Conservation (phyloP, 108 stramenopile species). For the Aurantiochytrium sp. region DNA sequence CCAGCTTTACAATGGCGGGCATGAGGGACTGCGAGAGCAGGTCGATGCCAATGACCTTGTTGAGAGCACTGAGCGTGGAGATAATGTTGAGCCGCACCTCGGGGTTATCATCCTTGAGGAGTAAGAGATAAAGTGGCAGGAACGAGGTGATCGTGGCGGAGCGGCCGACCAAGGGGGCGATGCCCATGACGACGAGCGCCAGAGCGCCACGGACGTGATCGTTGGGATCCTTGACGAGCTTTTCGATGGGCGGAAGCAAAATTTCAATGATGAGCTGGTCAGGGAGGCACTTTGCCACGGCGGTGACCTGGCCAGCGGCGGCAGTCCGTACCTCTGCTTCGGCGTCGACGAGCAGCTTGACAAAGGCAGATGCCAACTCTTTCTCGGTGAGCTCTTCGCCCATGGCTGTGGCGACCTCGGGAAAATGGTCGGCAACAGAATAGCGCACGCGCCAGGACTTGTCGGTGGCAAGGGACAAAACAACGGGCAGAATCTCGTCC, state of each 20-base stretch:
- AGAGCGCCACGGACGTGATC: slow-evolving; percentile 68
- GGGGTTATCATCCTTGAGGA: slow-evolving; percentile 65
- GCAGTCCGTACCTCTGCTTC: slow-evolving; percentile 90
- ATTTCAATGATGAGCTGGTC: not conserved
- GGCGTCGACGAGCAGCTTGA: slow-evolving; percentile 73
- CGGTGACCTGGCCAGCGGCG: slow-evolving; percentile 71
- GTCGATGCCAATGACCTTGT: slow-evolving; percentile 87
- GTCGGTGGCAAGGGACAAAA: not conserved
- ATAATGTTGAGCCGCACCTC: slow-evolving; percentile 84
- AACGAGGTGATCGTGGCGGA: slow-evolving; percentile 75
- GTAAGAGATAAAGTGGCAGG: slow-evolving; percentile 81
- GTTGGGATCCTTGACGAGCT: slow-evolving; percentile 34
- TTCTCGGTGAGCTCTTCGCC: not conserved
- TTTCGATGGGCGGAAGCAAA: slow-evolving; percentile 33
- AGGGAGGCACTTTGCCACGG: slow-evolving; percentile 46
- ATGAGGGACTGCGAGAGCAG: slow-evolving; percentile 80
- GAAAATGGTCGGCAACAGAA: not conserved
- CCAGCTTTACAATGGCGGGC: slow-evolving; percentile 89
- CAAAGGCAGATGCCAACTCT: slow-evolving; percentile 64
- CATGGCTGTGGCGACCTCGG: not conserved
- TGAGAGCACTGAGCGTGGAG: slow-evolving; percentile 73
- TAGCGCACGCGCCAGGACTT: slow-evolving; percentile 28
- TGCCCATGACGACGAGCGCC: slow-evolving; percentile 80
- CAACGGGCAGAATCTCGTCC: slow-evolving; percentile 8
- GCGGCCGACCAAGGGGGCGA: slow-evolving; percentile 77